A percentile compares a stretch with the other conserved stretches of the same genome.
Conservation (phyloP, 768 basidiomycete species). For the Boletus rubescentipes region DNA sequence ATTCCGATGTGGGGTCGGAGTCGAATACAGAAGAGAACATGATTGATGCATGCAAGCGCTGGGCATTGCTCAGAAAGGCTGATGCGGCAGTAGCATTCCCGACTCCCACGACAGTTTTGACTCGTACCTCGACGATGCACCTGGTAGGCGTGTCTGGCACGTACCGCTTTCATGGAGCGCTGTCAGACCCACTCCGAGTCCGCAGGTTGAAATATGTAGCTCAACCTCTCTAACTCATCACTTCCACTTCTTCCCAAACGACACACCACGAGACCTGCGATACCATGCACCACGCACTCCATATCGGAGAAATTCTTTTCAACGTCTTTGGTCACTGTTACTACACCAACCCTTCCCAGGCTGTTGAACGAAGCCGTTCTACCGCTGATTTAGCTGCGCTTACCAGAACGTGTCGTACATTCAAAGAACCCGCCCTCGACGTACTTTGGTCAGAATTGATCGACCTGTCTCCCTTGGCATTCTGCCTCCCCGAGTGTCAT, state of each 20-base stretch:
- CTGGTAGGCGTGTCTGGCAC: no score
- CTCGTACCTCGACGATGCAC: no score
- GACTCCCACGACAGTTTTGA: no score
- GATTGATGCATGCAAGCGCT: no score
- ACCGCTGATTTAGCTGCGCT: neutral
- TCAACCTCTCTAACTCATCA: no score
- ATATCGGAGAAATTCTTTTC: neutral
- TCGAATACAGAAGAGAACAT: no score
- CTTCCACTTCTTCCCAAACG: neutral
- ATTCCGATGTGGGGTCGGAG: no score
- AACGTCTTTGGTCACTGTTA: neutral
- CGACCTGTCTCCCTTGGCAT: neutral
- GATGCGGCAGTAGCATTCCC: no score
- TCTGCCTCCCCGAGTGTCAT: neutral
- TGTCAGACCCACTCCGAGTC: neutral
- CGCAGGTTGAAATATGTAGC: neutral
- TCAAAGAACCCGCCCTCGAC: constrained; percentile 3
- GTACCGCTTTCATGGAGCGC: no score
- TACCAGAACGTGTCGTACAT: neutral
- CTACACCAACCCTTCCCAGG: neutral
- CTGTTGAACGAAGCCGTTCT: neutral
- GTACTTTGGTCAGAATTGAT: neutral
- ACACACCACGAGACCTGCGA: no score
- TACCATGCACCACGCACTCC: neutral
- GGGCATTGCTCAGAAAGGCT: no score